Percentiles rank a stretch among this genome's conserved stretches.
Evolutionary conservation across 2,329 filamentous ascomycete species (phyloP).

Genomic region (Parastagonospora nodorum): DNA sequence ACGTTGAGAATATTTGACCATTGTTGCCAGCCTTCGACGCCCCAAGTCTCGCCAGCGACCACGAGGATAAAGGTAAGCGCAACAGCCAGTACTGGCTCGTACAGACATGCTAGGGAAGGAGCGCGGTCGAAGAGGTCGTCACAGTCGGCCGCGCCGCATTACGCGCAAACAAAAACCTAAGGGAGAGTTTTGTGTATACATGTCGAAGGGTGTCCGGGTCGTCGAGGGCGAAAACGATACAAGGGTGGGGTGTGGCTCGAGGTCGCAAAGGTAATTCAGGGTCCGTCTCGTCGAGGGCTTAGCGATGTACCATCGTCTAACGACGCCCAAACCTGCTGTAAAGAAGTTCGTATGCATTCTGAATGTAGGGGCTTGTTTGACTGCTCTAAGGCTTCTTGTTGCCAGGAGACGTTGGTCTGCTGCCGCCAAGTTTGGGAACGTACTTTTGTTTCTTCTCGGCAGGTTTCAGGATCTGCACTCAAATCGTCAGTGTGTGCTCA

Average conservation of each 20-base stretch:
- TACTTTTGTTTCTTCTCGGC: conserved; percentile 99
- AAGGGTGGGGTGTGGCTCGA: conserved; percentile 30
- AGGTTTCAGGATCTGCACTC: conserved; percentile 86
- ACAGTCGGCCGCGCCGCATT: conserved; percentile 21
- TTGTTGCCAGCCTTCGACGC: conserved; percentile 15
- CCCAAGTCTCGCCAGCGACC: conserved; percentile 32
- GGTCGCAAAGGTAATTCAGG: conserved; percentile 36
- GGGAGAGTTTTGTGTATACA: conserved; percentile 32
- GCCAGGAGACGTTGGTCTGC: conserved; percentile 72
- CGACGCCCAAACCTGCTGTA: conserved; percentile 94
- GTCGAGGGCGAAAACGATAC: conserved; percentile 42
- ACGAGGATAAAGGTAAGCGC: conserved; percentile 22
- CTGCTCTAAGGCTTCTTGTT: conserved; percentile 68
- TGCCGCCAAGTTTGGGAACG: conserved; percentile 75
- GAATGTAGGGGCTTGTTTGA: conserved; percentile 44
- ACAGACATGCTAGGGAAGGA: conserved; percentile 7
- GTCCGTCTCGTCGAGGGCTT: conserved; percentile 40
- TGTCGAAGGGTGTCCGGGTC: conserved; percentile 34
- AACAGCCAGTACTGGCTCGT: conserved; percentile 14
- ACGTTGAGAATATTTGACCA: conserved; percentile 4
- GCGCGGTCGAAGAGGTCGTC: conserved; percentile 13
- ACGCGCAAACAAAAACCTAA: conserved; percentile 24
- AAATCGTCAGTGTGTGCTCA: conserved; percentile 22
- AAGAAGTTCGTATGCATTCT: conserved; percentile 55
- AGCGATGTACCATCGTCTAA: conserved; percentile 58